Evolutionary conservation across 2,329 filamentous ascomycete genomes (phyloP).

Genomic region (Trichoderma polysporum): DNA sequence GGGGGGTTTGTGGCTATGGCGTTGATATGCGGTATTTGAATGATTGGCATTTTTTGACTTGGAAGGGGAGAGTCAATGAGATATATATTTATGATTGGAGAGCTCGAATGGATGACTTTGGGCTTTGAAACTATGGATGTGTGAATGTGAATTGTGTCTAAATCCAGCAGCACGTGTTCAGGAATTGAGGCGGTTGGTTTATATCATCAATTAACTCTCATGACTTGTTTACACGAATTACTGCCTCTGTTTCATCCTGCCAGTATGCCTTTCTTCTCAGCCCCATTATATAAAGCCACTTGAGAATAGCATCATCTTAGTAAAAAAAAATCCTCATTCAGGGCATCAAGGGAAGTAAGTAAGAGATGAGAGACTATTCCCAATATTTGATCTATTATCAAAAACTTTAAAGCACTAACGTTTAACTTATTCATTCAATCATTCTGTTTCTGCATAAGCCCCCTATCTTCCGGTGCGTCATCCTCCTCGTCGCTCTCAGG

Average conservation of each 20-base stretch:
- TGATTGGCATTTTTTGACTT: neutral
- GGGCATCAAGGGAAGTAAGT: neutral
- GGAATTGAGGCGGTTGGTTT: too few relatives aligned
- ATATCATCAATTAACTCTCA: too few relatives aligned
- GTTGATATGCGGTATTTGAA: neutral
- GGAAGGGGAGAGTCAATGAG: neutral
- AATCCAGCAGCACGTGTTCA: neutral
- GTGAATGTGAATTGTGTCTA: neutral
- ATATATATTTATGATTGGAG: neutral
- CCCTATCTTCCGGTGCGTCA: slow-evolving; percentile 16
- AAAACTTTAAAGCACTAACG: neutral
- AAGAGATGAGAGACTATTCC: neutral
- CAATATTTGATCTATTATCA: neutral
- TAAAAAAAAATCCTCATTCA: neutral
- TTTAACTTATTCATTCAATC: neutral
- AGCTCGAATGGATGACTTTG: neutral
- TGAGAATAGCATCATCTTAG: neutral
- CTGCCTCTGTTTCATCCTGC: neutral
- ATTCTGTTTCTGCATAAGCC: slow-evolving; percentile 18
- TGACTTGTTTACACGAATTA: neutral
- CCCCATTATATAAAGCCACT: neutral
- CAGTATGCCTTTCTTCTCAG: neutral
- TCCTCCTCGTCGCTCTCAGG: slow-evolving; percentile 20
- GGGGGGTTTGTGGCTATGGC: too few relatives aligned
- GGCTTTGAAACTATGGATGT: neutral